A percentile compares a stretch with the other conserved stretches of the same genome.
phyloP scores from a whole-genome alignment of 352 stramenopile species.

The Sclerospora graminicola region DNA sequence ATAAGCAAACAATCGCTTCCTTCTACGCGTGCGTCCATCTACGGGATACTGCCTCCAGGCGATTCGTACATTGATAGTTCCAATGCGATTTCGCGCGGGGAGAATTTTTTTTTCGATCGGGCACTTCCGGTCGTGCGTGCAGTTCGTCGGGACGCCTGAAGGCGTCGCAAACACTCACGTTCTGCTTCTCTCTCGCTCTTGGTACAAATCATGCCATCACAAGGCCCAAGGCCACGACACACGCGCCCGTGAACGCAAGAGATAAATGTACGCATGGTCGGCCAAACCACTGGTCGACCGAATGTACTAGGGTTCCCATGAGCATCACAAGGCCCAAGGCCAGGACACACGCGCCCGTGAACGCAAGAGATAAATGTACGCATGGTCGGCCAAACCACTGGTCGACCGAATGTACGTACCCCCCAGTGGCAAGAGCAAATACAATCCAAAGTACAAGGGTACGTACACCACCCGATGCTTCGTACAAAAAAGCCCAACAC shows the following conservation, averaged over 20 bases:
- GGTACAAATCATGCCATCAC: conserved; percentile 64
- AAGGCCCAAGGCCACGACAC: conserved; percentile 40
- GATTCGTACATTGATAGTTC: conserved; percentile 68
- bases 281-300: too few relatives aligned
- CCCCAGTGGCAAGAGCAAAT: conserved; percentile 51
- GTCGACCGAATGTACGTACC: conserved; percentile 33
- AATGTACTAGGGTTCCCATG: too few relatives aligned
- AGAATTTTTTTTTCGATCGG: conserved; percentile 48
- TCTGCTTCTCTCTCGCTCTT: conserved; percentile 48
- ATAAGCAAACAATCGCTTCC: too few relatives aligned
- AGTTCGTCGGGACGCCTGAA: conserved; percentile 38
- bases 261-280: too few relatives aligned
- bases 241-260: too few relatives aligned
- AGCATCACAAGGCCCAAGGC: conserved; percentile 31
- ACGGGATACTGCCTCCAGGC: too few relatives aligned
- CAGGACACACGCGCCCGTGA: too few relatives aligned
- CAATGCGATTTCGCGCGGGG: conserved; percentile 53
- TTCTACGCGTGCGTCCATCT: too few relatives aligned
- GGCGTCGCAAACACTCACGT: conserved; percentile 35
- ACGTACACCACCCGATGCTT: conserved; percentile 48
- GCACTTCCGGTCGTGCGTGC: conserved; percentile 47
- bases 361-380: conserved; percentile 49
- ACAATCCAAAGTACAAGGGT: conserved; percentile 64
- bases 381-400: conserved; percentile 17
- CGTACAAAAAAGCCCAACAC: conserved; percentile 61